Evolutionary conservation across 177 flowering plant species (phyloP).

Genomic region (Telopea speciosissima): DNA sequence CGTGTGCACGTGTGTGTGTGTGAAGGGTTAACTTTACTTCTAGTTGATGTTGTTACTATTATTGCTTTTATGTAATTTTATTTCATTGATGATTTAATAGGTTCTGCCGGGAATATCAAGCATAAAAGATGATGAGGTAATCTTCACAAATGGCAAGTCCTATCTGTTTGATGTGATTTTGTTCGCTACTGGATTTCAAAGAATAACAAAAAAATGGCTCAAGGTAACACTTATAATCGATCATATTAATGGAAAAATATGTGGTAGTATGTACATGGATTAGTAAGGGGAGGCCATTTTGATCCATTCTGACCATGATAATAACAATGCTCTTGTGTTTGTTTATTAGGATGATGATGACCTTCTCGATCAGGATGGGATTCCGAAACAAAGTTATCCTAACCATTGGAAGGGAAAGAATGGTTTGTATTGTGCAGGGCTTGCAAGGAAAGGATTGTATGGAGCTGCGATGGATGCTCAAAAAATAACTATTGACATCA

Average conservation of each 20-base stretch:
- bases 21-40: no score
- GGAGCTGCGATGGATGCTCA: conserved; percentile 16
- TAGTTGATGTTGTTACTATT: no score
- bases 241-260: conserved; percentile 29
- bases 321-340: conserved; percentile 20
- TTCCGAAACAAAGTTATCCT: conserved; percentile 8
- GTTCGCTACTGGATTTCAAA: conserved; percentile 50
- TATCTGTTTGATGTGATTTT: conserved; percentile 40
- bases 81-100: conserved; percentile 15
- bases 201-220: conserved; percentile 45
- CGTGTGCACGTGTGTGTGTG: no score
- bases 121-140: conserved; percentile 27
- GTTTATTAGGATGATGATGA: conserved; percentile 32
- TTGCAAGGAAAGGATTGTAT: conserved; percentile 14
- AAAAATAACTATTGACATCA: conserved; percentile 12
- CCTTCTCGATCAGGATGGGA: conserved; percentile 18
- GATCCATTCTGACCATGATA: conserved; percentile 22
- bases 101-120: conserved; percentile 33
- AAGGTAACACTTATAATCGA: conserved; percentile 22
- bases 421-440: conserved; percentile 18
- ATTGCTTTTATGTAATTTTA: no score
- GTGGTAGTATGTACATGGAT: conserved; percentile 28
- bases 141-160: conserved; percentile 29
- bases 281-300: neutral
- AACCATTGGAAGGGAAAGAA: conserved; percentile 18